Base-by-base conservation (phyloP, 495 filamentous ascomycete genomes). In the Opeltia flavorubescens region DNA sequence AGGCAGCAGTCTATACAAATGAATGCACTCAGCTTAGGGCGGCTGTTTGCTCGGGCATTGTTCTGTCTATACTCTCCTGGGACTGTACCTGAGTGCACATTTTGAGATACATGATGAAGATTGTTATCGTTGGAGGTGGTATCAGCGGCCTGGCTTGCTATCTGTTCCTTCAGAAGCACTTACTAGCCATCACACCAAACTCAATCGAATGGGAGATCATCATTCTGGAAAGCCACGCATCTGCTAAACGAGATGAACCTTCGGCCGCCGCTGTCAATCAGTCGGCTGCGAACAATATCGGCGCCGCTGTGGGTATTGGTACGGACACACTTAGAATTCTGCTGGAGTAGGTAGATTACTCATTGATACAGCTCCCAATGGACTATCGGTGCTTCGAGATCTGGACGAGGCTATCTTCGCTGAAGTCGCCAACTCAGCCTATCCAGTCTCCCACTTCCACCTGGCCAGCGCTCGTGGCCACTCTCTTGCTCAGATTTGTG, bases 41-140 rank as follows among this genome's bases (percentile, higher is more conserved):
- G n/a, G n/a, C n/a, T n/a, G n/a, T n/a, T n/a, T n/a, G n/a, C n/a
- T n/a, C n/a, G n/a, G n/a, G n/a, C n/a, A n/a, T n/a, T n/a, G n/a
- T n/a, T n/a, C n/a, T n/a, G n/a, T n/a, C n/a, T n/a, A n/a, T n/a
- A n/a, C n/a, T n/a, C n/a, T n/a, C n/a, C n/a, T n/a, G n/a, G n/a
- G n/a, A n/a, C n/a, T n/a, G n/a, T n/a, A n/a, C n/a, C n/a, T n/a
- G n/a, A n/a, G n/a, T n/a, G n/a, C n/a, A n/a, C n/a, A n/a, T n/a
- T n/a, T n/a, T n/a, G n/a, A n/a, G n/a, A n/a, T n/a, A n/a, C n/a
- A 36, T 8, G 20, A 76, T 75, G 74, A 72, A 70, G 49, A 69
- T 77, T 46, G 62, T 70, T 45, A 74, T 77, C 24, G 55, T 75
- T 21, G 74, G 74, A 39, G 72, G 56, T 33, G 74, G 74, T 34